Base-by-base conservation (phyloP, 2,329 filamentous ascomycete genomes). In the Pseudocercospora macadamiae region DNA sequence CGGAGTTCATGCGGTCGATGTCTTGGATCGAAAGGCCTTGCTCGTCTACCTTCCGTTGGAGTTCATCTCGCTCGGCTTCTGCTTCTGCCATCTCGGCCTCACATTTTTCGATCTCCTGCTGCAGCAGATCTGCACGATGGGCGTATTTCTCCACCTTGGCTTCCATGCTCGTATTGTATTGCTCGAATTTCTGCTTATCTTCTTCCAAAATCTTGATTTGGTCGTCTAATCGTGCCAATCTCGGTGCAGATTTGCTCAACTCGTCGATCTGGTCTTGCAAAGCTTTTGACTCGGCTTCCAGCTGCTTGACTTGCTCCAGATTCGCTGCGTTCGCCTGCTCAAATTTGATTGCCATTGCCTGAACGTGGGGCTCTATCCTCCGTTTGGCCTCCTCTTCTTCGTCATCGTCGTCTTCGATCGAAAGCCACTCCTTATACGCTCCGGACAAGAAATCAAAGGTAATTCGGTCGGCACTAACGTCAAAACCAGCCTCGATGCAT, bases 1-100 rank as follows among this genome's bases (percentile, higher is more conserved):
- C 95, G 32, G 90, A 88, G 67, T 92, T 96, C 93, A 99, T 97
- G 75, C 95, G 91, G 82, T 99, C 95, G 72, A 99, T 97, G 83
- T 99, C 95, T 77, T 95, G 90, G 77, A 97, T 96, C 70, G 92
- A 96, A 73, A 99, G 93, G 2, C 95, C 95, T 72, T 96, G 91
- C 67, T 89, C 88, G 74, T 97, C 95, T 25, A 99, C 92, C 26
- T 89, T 87, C 59, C 89, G 87, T 73, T 97, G 93, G 8, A 99
- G 82, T 26, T 83, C 83, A 39, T 86, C 79, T 62, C 91, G 86
- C 74, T 99, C 95, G 14, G 89, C 87, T 64, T 97, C 93, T 0
- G 89, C 89, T 68, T 91, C 89, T 59, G 85, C 83, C 30, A 96
- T 79, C 68, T 96, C 92, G 7, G 82, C 78, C 54, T 88, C 80